Evolutionary conservation across 495 filamentous ascomycete species (phyloP).

Genomic region (Penicillium cinerascens): DNA sequence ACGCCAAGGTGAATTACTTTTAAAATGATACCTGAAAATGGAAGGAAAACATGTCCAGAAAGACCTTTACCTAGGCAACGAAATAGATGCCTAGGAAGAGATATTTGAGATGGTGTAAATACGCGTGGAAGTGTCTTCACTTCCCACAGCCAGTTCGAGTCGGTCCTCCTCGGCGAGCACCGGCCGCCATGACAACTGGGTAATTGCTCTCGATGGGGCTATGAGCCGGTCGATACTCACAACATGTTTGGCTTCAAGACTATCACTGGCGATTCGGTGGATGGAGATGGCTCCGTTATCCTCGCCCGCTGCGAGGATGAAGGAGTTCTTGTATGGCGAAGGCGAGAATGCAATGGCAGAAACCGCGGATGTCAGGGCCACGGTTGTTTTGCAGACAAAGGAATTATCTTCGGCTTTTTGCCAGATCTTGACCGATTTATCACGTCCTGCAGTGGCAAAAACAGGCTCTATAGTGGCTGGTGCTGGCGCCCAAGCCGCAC

Average conservation of each 20-base stretch:
- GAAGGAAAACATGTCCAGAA: too few species aligned
- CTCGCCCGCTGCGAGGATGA: slow-evolving; percentile 65
- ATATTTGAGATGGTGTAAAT: slow-evolving; percentile 58
- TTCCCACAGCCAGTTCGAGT: slow-evolving; percentile 69
- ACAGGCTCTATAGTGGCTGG: slow-evolving; percentile 41
- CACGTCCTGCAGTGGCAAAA: slow-evolving; percentile 86
- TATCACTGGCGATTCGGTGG: slow-evolving; percentile 37
- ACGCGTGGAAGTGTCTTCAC: slow-evolving; percentile 77
- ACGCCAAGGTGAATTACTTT: too few species aligned
- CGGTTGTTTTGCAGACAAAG: slow-evolving; percentile 49
- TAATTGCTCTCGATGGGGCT: slow-evolving; percentile 69
- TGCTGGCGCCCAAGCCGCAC: slow-evolving; percentile 74
- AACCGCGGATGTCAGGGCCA: slow-evolving; percentile 57
- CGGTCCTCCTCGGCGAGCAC: slow-evolving; percentile 8
- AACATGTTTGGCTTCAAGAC: slow-evolving; percentile 43
- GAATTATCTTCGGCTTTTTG: slow-evolving; percentile 28
- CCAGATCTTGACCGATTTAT: slow-evolving; percentile 86
- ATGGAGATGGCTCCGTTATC: slow-evolving; percentile 45
- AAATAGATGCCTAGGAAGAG: too few species aligned
- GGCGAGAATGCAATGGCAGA: slow-evolving; percentile 73
- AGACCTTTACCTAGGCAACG: too few species aligned
- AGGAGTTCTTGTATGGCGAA: slow-evolving; percentile 28
- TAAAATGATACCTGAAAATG: too few species aligned
- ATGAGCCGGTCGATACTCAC: slow-evolving; percentile 37
- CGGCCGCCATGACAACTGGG: slow-evolving; percentile 77